phyloP scores from a whole-genome alignment of 805 yeast species.

The Ogataea siamensis region DNA sequence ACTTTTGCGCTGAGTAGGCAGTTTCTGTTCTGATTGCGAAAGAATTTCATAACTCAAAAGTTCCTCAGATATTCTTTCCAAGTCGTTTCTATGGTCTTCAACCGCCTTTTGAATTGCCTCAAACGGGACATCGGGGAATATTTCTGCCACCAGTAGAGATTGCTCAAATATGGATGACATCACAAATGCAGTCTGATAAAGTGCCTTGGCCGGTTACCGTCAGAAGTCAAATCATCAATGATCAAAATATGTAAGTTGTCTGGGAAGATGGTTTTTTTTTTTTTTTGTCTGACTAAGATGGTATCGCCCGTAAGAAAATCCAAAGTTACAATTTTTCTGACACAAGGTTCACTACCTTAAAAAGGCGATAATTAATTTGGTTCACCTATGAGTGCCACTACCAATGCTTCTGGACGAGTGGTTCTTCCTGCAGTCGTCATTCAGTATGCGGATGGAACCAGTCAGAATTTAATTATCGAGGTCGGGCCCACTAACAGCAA shows the following conservation, averaged over 20 bases:
- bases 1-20: too few relatives aligned
- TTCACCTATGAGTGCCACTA: constrained; percentile 10
- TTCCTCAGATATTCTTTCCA: constrained; percentile 33
- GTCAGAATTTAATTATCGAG: constrained; percentile 31
- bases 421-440: constrained; percentile 33
- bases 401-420: constrained; percentile 23
- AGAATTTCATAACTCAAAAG: constrained; percentile 28
- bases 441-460: constrained; percentile 31
- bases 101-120: constrained; percentile 32
- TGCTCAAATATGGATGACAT: constrained; percentile 3
- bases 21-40: neutral
- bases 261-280: neutral
- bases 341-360: constrained; percentile 1
- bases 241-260: neutral
- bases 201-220: too few relatives aligned
- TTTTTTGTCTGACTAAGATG: neutral
- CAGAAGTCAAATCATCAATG: too few relatives aligned
- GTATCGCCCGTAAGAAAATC: constrained; percentile 7
- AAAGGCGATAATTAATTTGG: neutral
- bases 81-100: constrained; percentile 31
- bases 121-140: constrained; percentile 45
- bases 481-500: constrained; percentile 27
- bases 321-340: constrained; percentile 8
- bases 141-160: constrained; percentile 29
- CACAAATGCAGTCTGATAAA: neutral